phyloP scores from a whole-genome alignment of 1,284 basidiomycete species.

The Ganoderma sinense region DNA sequence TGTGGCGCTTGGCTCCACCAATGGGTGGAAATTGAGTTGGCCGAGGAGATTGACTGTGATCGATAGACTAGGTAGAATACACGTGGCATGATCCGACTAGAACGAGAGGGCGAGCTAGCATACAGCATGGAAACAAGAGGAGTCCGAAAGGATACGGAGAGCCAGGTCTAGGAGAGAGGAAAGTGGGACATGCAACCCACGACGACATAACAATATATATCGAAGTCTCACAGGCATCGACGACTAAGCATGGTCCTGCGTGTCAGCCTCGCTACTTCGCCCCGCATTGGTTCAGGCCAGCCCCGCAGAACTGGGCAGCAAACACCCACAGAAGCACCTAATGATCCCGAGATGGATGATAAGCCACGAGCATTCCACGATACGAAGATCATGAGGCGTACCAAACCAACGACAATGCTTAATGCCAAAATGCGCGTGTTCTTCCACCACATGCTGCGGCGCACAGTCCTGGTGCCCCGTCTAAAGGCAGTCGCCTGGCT shows the following conservation, averaged over 20 bases:
- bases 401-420: conserved; percentile 76
- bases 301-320: conserved; percentile 88
- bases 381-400: conserved; percentile 47
- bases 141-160: not conserved
- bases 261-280: conserved; percentile 33
- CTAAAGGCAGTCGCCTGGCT: conserved; percentile 97
- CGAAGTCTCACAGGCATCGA: not conserved
- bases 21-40: not conserved
- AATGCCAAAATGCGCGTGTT: conserved; percentile 83
- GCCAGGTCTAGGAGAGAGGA: not conserved
- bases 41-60: conserved; percentile 13
- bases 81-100: conserved; percentile 12
- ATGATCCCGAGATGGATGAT: conserved; percentile 20
- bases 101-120: conserved; percentile 17
- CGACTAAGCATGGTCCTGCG: conserved; percentile 11
- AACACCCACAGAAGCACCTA: conserved; percentile 83
- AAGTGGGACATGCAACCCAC: not conserved
- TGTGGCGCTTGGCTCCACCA: conserved; percentile 7
- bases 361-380: conserved; percentile 21
- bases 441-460: conserved; percentile 98
- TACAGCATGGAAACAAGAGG: conserved; percentile 13
- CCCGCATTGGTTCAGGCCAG: conserved; percentile 72
- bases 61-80: conserved; percentile 25
- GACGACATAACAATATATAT: not conserved
- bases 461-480: conserved; percentile 85